Conservation (phyloP, 108 stramenopile genomes). For the Cyclotella sp. region DNA sequence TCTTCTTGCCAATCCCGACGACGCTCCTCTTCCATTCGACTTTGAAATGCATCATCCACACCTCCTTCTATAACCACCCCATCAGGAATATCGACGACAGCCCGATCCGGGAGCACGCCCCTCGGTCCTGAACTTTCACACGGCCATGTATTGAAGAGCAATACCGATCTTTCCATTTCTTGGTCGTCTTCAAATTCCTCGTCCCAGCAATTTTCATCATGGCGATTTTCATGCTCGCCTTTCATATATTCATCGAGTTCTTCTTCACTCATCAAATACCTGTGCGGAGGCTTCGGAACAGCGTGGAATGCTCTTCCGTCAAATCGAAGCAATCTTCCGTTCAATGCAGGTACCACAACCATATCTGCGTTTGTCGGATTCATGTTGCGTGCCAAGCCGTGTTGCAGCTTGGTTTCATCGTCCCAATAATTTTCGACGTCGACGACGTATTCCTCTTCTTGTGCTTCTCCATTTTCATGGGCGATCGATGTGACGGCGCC, state of each 20-base stretch:
- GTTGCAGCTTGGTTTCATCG: constrained; percentile 21
- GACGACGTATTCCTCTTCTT: constrained; percentile 36
- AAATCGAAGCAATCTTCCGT: constrained; percentile 63
- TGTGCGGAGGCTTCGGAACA: constrained; percentile 64
- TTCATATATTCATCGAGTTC: constrained; percentile 41
- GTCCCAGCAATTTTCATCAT: constrained; percentile 43
- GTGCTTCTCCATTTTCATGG: background rate
- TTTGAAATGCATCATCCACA: constrained; percentile 3
- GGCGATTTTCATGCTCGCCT: constrained; percentile 41
- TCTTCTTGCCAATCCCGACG: constrained; percentile 38
- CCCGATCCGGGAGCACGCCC: constrained; percentile 34
- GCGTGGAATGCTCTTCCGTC: constrained; percentile 66
- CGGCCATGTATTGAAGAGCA: constrained; percentile 62
- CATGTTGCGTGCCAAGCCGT: background rate
- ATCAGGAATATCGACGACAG: constrained; percentile 46
- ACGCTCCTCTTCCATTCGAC: constrained; percentile 22
- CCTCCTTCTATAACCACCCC: constrained; percentile 48
- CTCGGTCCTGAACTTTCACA: constrained; percentile 47
- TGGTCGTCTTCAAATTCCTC: constrained; percentile 48
- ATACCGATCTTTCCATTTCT: constrained; percentile 42
- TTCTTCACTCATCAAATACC: constrained; percentile 51
- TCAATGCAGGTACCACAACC: constrained; percentile 63
- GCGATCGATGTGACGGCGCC: constrained; percentile 30
- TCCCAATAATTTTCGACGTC: constrained; percentile 51
- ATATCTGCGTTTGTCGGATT: constrained; percentile 6